Base-by-base conservation (phyloP, 148 eudicot species). In the Vaccinium vitisidaea region DNA sequence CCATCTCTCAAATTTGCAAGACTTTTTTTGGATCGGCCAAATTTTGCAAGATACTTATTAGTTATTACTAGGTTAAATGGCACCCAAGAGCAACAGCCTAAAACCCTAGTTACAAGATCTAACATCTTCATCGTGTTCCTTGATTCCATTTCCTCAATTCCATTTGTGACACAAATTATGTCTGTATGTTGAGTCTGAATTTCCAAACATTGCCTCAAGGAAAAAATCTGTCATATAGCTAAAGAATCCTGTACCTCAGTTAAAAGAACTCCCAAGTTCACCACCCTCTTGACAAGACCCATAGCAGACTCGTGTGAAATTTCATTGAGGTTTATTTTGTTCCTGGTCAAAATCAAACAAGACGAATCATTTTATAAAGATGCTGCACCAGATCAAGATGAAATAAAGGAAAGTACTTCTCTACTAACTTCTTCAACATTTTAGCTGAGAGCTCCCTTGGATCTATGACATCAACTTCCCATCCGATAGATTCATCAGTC, bases 391-490 rank as follows among this genome's bases (percentile, higher is more conserved):
- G 27, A 27, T 54, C 14, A 67, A 79, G 83, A 67, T 25, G 58
- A 12, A 81, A 16, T 19, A 85, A 21, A 55, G 13, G 80, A 86
- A 65, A 86, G 79, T 12, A 76, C 46, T 76, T 84, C 36, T 75
- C n/a, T 32, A 87, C 90, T 90, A 80, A 95, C 98, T 91, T 95
- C 88, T 90, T 90, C 84, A 97, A 88, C 99, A 97, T 97, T 93
- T 97, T 97, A 79, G 96, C 96, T 21, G 99, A 95, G 65, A 95
- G 94, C 83, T 95, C 99, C 87, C 94, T 88, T 21, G 99, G 98
- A 86, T 94, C 99, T 83, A 97, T 94, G 65, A 95, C 95, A 88
- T 97, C 98, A 87, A 91, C 99, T 87, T 92, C 94, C 99, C 99
- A 97, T 84, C 99, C 98, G 83, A 97, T 93, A 25, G 95, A 90